Evolutionary conservation across 2,329 filamentous ascomycete genomes (phyloP).

Genomic region (Triangularia verruculosa): DNA sequence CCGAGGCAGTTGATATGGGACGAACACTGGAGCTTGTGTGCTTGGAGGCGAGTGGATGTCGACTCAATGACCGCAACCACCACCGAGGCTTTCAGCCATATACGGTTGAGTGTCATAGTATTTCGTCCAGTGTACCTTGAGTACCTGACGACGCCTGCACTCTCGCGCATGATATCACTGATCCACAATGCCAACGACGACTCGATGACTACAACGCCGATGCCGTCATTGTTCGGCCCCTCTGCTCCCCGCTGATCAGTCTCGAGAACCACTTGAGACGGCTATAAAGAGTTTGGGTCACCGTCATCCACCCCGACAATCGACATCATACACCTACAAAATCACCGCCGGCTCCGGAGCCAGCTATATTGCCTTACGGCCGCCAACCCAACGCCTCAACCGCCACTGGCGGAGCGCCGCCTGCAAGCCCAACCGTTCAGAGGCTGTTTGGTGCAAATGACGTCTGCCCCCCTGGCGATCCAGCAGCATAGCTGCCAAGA

Average conservation of each 20-base stretch:
- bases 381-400: background rate
- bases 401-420: background rate
- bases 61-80: too few relatives aligned
- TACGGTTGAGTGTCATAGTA: too few relatives aligned
- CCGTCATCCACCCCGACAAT: background rate
- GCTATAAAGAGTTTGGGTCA: background rate
- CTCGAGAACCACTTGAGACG: background rate
- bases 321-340: background rate
- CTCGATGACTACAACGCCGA: background rate
- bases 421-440: background rate
- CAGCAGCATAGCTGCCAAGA: background rate
- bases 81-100: too few relatives aligned
- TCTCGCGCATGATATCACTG: too few relatives aligned
- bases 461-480: background rate
- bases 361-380: background rate
- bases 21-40: too few relatives aligned
- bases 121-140: too few relatives aligned
- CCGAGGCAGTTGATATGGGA: too few relatives aligned
- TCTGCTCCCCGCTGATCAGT: background rate
- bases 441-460: background rate
- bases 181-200: too few relatives aligned
- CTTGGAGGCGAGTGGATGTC: too few relatives aligned
- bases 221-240: background rate
- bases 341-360: background rate
- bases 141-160: too few relatives aligned